Conservation (phyloP, 2,329 filamentous ascomycete species). For the Ophiostoma novo-ulmi region DNA sequence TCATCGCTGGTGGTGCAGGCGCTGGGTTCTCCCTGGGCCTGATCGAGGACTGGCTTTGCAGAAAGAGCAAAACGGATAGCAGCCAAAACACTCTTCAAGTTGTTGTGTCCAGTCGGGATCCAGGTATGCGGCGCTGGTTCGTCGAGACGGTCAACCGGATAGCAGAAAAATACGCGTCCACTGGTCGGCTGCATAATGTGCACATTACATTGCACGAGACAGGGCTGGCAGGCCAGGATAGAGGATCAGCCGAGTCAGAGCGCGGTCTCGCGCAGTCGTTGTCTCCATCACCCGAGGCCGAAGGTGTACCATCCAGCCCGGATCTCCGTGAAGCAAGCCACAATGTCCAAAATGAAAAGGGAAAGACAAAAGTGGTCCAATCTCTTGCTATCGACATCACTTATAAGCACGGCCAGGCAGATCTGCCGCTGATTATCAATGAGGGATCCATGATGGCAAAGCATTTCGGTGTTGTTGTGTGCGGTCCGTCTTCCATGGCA, state of each 20-base stretch:
- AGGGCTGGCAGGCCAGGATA: not conserved
- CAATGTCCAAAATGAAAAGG: not conserved
- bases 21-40: conserved; percentile 49
- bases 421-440: not conserved
- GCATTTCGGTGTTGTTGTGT: not conserved
- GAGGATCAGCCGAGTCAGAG: not conserved
- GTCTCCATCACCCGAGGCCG: not conserved
- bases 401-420: not conserved
- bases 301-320: not conserved
- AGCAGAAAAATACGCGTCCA: not conserved
- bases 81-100: not conserved
- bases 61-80: not conserved
- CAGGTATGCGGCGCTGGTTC: not conserved
- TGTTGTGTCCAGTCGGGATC: not conserved
- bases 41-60: conserved; percentile 38
- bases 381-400: not conserved
- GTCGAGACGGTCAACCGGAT: not conserved
- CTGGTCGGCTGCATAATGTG: not conserved
- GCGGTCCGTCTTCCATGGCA: conserved; percentile 1
- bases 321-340: not conserved
- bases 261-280: not conserved
- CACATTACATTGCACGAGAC: not conserved
- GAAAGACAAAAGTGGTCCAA: not conserved
- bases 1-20: conserved; percentile 54
- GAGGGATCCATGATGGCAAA: not conserved